Conservation (phyloP, 345 rosid genomes). For the Citrus hindsii region DNA sequence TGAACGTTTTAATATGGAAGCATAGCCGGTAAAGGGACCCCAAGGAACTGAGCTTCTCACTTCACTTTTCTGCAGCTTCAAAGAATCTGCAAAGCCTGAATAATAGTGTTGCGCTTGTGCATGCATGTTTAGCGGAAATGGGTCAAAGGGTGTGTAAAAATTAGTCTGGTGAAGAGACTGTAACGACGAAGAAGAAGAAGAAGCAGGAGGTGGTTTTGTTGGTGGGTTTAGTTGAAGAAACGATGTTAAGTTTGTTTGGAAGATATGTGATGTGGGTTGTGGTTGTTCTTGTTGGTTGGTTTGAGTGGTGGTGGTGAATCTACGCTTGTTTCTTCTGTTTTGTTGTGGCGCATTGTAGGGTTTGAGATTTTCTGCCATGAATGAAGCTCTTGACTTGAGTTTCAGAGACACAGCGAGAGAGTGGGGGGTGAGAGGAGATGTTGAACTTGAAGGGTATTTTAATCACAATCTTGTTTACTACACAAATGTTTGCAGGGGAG, state of each 20-base stretch:
- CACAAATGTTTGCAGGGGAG: not conserved
- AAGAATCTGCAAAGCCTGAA: constrained; percentile 15
- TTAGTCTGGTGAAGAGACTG: not conserved
- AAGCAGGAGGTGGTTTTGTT: not conserved
- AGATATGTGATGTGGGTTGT: constrained; percentile 1
- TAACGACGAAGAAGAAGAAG: not conserved
- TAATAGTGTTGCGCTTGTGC: not conserved
- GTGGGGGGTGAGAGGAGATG: not conserved
- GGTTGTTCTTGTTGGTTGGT: constrained; percentile 17
- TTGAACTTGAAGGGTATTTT: not conserved
- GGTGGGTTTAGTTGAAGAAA: not conserved
- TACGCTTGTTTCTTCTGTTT: constrained; percentile 33
- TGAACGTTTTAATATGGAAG: constrained; percentile 26
- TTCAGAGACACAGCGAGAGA: not conserved
- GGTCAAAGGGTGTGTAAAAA: constrained; percentile 12
- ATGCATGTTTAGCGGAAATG: not conserved
- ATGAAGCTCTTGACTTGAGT: not conserved
- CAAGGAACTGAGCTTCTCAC: constrained; percentile 29
- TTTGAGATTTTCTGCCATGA: constrained; percentile 30
- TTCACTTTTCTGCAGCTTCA: constrained; percentile 17
- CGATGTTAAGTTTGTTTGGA: not conserved
- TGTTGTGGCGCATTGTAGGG: constrained; percentile 34
- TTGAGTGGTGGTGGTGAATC: constrained; percentile 9
- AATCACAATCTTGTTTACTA: not conserved
- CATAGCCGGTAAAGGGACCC: constrained; percentile 39